These are phyloP conservation scores for Nakazawaea ishiwadae DNA, from an alignment of 805 yeast genomes.

Conservation along the genomic window DNA sequence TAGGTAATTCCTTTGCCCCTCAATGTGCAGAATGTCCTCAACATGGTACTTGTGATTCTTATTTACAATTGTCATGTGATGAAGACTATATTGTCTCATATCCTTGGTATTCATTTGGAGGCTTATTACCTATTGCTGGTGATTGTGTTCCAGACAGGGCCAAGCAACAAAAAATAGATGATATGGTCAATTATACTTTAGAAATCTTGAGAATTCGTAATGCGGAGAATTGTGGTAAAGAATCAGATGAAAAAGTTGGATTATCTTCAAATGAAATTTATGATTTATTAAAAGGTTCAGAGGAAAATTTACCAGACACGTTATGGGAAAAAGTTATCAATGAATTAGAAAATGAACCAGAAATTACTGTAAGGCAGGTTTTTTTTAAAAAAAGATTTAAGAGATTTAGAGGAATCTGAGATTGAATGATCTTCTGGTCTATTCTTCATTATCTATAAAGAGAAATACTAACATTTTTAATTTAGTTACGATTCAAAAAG, in stretches of 20 bases:
- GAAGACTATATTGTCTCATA: slow-evolving; percentile 52
- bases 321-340: slow-evolving; percentile 64
- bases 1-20: slow-evolving; percentile 49
- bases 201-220: slow-evolving; percentile 62
- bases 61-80: slow-evolving; percentile 60
- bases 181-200: slow-evolving; percentile 62
- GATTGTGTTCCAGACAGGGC: slow-evolving; percentile 71
- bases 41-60: slow-evolving; percentile 69
- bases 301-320: slow-evolving; percentile 49
- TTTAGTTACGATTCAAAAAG: slow-evolving; percentile 20
- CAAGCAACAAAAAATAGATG: slow-evolving; percentile 61
- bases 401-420: too few relatives aligned
- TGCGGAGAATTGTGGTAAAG: slow-evolving; percentile 62
- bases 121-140: slow-evolving; percentile 57
- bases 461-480: slow-evolving; percentile 11
- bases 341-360: slow-evolving; percentile 62
- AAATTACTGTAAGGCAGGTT: slow-evolving; percentile 78
- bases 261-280: slow-evolving; percentile 45
- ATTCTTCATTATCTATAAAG: too few relatives aligned
- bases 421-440: too few relatives aligned
- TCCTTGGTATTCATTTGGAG: slow-evolving; percentile 52
- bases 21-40: slow-evolving; percentile 74
- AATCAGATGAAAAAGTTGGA: slow-evolving; percentile 42
- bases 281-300: slow-evolving; percentile 41
- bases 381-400: slow-evolving; percentile 15